These are phyloP conservation scores for Emergomyces africanus DNA, from an alignment of 2,329 filamentous ascomycete species.

Conservation along the genomic window DNA sequence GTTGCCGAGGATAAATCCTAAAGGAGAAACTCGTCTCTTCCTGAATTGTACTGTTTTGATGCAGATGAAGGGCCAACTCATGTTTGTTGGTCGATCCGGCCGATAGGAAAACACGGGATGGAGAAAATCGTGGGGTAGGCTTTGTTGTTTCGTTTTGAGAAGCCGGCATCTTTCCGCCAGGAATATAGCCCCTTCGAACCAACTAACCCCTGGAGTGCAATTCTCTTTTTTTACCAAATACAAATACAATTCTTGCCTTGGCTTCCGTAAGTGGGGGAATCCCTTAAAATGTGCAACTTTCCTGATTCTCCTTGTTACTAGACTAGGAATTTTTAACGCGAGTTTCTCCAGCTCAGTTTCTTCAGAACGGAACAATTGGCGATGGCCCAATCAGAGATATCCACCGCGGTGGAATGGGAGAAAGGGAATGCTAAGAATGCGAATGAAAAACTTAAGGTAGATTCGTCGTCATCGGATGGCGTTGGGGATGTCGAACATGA, in stretches of 20 bases:
- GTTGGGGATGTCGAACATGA: constrained; percentile 3
- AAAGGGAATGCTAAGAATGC: not conserved
- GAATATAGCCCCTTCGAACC: too few species aligned
- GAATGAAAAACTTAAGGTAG: not conserved
- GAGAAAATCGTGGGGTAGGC: not conserved
- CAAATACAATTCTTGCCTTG: not conserved
- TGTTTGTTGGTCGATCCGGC: not conserved
- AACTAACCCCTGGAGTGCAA: not conserved
- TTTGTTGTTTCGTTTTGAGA: not conserved
- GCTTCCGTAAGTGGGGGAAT: not conserved
- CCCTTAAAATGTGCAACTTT: not conserved
- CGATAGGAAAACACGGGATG: not conserved
- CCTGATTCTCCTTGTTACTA: not conserved
- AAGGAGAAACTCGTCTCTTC: not conserved
- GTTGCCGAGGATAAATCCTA: not conserved
- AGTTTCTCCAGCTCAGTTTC: not conserved
- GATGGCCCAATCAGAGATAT: not conserved
- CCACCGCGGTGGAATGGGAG: not conserved
- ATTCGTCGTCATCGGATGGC: not conserved
- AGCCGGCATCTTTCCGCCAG: not conserved
- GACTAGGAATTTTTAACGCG: not conserved
- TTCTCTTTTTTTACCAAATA: not conserved
- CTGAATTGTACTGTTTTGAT: not conserved
- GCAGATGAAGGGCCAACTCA: not conserved
- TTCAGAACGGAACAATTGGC: not conserved